These are phyloP conservation scores for Datisca glomerata DNA, from an alignment of 306 rosid genomes.

Conservation along the genomic window DNA sequence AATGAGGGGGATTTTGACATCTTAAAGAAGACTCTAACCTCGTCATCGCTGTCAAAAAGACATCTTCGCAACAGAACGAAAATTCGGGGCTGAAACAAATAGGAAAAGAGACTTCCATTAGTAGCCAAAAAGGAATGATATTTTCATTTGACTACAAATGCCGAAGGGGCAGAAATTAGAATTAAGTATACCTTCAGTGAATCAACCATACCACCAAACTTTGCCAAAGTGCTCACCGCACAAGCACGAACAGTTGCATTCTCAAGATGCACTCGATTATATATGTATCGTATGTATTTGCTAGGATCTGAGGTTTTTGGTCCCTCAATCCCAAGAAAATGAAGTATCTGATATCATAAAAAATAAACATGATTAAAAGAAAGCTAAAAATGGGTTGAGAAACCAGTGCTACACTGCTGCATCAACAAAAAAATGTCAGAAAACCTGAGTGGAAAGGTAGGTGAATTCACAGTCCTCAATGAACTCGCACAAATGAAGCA, in stretches of 20 bases:
- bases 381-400: constrained; percentile 1
- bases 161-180: too few relatives aligned
- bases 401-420: constrained; percentile 4
- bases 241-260: constrained; percentile 96
- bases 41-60: constrained; percentile 90
- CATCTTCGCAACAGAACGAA: constrained; percentile 78
- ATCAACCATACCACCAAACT: constrained; percentile 91
- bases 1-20: constrained; percentile 3
- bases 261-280: constrained; percentile 96
- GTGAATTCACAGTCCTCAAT: constrained; percentile 99
- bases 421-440: constrained; percentile 12
- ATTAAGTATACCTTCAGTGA: constrained; percentile 48
- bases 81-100: constrained; percentile 71
- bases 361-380: constrained; percentile 8
- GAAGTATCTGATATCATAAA: constrained; percentile 53
- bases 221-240: constrained; percentile 97
- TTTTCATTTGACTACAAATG: not conserved
- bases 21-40: constrained; percentile 39
- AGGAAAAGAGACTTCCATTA: constrained; percentile 13
- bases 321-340: constrained; percentile 94
- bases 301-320: constrained; percentile 97
- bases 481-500: constrained; percentile 98
- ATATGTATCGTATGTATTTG: constrained; percentile 89
- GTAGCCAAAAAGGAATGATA: constrained; percentile 2
- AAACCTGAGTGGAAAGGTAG: constrained; percentile 94